Conservation (phyloP, 1,139 yeast genomes). For the Taphrina populina region DNA sequence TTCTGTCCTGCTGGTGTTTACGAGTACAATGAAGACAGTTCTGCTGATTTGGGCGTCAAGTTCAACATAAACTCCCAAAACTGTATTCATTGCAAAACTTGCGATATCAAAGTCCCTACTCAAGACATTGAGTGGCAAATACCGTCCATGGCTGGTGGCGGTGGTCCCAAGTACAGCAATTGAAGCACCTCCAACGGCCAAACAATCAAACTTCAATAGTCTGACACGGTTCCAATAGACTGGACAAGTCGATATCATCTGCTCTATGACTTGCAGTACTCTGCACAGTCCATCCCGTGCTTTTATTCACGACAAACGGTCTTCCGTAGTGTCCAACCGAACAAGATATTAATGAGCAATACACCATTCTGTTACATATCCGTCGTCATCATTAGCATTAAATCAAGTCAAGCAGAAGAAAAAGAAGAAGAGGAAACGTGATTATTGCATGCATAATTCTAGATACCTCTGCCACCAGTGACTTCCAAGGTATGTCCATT, state of each 20-base stretch:
- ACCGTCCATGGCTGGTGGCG: slow-evolving; percentile 4
- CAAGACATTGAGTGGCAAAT: slow-evolving; percentile 65
- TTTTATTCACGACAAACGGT: no score
- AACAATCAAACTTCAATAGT: no score
- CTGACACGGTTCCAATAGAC: no score
- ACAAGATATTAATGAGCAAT: no score
- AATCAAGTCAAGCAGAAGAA: background rate
- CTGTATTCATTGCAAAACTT: slow-evolving; percentile 88
- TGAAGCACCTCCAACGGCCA: no score
- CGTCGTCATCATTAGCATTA: background rate
- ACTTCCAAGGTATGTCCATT: slow-evolving; percentile 30
- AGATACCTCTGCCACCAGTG: slow-evolving; percentile 33
- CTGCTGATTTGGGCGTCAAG: slow-evolving; percentile 60
- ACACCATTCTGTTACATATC: background rate
- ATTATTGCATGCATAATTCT: background rate
- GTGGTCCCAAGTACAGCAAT: slow-evolving; percentile 11
- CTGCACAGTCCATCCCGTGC: no score
- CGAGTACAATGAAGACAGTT: slow-evolving; percentile 76
- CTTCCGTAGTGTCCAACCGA: no score
- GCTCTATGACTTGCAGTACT: no score
- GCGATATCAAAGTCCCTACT: slow-evolving; percentile 93
- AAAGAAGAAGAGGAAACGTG: background rate
- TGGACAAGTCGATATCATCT: no score
- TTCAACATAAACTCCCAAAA: slow-evolving; percentile 94
- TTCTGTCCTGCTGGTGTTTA: slow-evolving; percentile 99